Conservation (phyloP, 1,284 basidiomycete genomes). For the Austroboletus novae-zelandiae region DNA sequence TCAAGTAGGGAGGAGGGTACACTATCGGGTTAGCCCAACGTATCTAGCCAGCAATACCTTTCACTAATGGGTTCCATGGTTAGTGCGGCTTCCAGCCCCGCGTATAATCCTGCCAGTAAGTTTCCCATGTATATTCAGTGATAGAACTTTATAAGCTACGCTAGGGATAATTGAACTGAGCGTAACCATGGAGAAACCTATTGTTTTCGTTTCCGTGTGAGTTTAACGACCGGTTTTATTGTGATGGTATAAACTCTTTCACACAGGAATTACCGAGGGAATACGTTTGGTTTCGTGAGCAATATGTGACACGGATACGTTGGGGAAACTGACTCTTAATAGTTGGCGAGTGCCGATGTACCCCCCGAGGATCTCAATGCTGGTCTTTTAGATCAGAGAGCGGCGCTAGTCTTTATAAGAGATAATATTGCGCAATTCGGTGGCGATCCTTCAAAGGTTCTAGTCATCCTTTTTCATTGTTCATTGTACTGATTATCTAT, state of each 20-base stretch:
- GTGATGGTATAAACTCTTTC: neutral
- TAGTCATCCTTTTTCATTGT: neutral
- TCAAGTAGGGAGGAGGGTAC: slow-evolving; percentile 17
- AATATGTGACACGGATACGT: neutral
- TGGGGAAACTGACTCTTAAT: neutral
- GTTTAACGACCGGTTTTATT: neutral
- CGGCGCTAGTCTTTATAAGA: slow-evolving; percentile 57
- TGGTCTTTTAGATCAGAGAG: slow-evolving; percentile 55
- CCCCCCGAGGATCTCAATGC: slow-evolving; percentile 51
- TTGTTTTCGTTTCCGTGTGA: slow-evolving; percentile 20
- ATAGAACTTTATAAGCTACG: neutral
- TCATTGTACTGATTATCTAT: neutral
- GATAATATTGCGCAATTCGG: slow-evolving; percentile 63
- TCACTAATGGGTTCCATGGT: neutral
- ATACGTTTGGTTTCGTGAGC: slow-evolving; percentile 22
- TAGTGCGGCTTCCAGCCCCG: slow-evolving; percentile 17
- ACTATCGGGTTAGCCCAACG: slow-evolving; percentile 8
- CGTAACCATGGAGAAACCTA: slow-evolving; percentile 12
- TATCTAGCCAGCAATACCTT: neutral
- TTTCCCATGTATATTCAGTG: neutral
- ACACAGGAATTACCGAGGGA: slow-evolving; percentile 16
- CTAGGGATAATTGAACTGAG: slow-evolving; percentile 16
- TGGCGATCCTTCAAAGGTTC: slow-evolving; percentile 57
- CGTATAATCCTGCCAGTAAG: slow-evolving; percentile 15
- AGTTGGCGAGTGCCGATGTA: slow-evolving; percentile 52